phyloP scores from a whole-genome alignment of 345 rosid genomes.

The Pistacia vera region DNA sequence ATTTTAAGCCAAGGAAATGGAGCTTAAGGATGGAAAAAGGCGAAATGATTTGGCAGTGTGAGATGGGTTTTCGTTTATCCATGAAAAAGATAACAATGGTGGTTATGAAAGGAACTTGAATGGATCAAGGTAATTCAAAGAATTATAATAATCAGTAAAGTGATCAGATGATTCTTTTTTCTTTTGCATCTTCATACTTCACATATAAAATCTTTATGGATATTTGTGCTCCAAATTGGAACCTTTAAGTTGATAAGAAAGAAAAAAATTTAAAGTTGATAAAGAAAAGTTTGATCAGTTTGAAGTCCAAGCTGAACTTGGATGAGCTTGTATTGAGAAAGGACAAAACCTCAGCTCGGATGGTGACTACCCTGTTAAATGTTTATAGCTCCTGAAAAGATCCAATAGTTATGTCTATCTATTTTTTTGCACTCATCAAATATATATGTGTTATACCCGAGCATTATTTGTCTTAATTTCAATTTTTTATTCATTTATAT shows the following conservation, averaged over 20 bases:
- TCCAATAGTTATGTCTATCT: not conserved
- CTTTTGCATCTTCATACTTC: not conserved
- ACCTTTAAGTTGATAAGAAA: not conserved
- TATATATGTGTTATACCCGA: no score
- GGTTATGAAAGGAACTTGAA: slow-evolving; percentile 93
- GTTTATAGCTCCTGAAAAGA: not conserved
- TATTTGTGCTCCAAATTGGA: not conserved
- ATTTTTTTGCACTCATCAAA: not conserved
- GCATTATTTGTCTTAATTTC: not conserved
- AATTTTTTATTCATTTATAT: not conserved
- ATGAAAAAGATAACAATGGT: not conserved
- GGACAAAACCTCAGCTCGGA: not conserved
- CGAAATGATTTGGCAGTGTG: no score
- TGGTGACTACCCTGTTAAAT: not conserved
- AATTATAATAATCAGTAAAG: slow-evolving; percentile 4
- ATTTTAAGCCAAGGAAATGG: no score
- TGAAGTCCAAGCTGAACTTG: not conserved
- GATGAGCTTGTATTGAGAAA: not conserved
- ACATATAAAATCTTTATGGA: not conserved
- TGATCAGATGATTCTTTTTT: not conserved
- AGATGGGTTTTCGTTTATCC: no score
- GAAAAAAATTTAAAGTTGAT: no score
- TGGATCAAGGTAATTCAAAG: slow-evolving; percentile 70
- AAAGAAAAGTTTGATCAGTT: not conserved
- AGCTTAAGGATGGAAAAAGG: no score